phyloP scores from a whole-genome alignment of 805 yeast species.

The Candida namnaoensis region DNA sequence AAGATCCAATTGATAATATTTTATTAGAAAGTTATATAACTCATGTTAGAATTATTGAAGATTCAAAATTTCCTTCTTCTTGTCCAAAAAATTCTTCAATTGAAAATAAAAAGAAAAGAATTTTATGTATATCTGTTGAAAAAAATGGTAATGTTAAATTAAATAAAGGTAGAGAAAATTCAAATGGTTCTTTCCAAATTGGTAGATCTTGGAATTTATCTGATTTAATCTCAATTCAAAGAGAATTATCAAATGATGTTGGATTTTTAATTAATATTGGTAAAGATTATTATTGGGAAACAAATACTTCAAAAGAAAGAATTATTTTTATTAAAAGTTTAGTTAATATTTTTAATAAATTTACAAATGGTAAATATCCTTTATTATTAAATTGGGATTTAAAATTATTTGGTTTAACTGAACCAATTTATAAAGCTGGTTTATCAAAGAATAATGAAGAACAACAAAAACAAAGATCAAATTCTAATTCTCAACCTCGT shows the following conservation, averaged over 20 bases:
- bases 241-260: conserved; percentile 40
- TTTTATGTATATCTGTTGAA: conserved; percentile 49
- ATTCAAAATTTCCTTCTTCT: conserved; percentile 54
- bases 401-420: conserved; percentile 28
- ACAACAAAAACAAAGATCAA: not conserved
- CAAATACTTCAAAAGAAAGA: conserved; percentile 47
- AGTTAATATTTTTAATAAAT: conserved; percentile 43
- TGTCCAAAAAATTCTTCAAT: conserved; percentile 43
- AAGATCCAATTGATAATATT: conserved; percentile 29
- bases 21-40: conserved; percentile 57
- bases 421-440: conserved; percentile 21
- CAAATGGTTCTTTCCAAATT: conserved; percentile 70
- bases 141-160: conserved; percentile 59
- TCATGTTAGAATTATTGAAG: conserved; percentile 71
- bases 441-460: no score
- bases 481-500: not conserved
- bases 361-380: conserved; percentile 49
- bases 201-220: conserved; percentile 90
- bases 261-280: conserved; percentile 58
- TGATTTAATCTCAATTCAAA: conserved; percentile 51
- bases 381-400: conserved; percentile 43
- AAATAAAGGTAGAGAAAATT: conserved; percentile 80
- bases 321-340: conserved; percentile 47
- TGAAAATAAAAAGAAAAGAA: conserved; percentile 49
- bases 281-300: conserved; percentile 81